Base-by-base conservation (phyloP, 2,329 filamentous ascomycete species). In the Aspergillus proliferans region DNA sequence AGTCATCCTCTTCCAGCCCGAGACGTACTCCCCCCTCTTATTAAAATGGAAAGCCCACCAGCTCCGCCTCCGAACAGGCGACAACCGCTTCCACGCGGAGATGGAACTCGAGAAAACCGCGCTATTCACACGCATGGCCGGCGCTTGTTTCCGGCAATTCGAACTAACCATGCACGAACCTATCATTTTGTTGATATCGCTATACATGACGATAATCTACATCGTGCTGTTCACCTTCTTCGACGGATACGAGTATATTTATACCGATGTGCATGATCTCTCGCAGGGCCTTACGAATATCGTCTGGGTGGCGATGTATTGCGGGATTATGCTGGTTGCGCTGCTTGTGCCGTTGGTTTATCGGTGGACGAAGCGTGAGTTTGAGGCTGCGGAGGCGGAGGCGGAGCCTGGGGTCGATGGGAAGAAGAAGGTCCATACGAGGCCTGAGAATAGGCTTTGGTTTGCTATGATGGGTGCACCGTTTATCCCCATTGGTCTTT, bases 381-480 rank as follows among this genome's bases (percentile, higher is more conserved):
- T 78, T 6, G 61, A 64, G 24, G 64, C 71, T 36, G 69, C 74
- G 6, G 57, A 69, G 46, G 21, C 45, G n/a, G 28, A 45, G 28
- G 10, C 30, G 3, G 24, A 19, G 21, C 15, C 51, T n/a, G n/a
- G 43, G 9, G 18, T 22, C 5, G 33, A 21, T 14, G 45, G 40
- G 4, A 7, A 34, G 7, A 54, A 43, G 24, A 38, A 4, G 3
- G 28, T 21, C 9, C 15, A 22, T 63, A 57, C 55, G 0, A 48
- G 72, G 3, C 78, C 78, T 0, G 80, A 83, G 49, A 76, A 78
- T 39, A 68, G 79, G 4, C 67, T 83, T 0, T 81, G 73, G 71
- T 80, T 74, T 45, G 71, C 73, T 4, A 82, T 82, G 64, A 60
- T 79, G 1, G 73, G 74, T 0, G 72, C 76, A 0, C 72, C 76